phyloP scores from a whole-genome alignment of 2,329 filamentous ascomycete species.

The Curvularia sp. region DNA sequence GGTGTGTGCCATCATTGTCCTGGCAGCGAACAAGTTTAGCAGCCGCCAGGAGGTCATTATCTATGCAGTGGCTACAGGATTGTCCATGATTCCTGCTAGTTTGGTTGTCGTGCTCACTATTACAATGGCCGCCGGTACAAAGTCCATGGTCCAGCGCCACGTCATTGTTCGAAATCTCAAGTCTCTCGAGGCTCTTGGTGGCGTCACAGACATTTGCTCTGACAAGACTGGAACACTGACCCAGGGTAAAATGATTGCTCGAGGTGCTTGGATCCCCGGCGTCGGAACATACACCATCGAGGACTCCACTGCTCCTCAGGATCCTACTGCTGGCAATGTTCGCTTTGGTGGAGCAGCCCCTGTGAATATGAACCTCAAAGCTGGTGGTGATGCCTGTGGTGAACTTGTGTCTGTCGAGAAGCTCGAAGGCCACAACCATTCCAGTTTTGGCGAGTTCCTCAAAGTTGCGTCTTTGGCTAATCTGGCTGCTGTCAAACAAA shows the following conservation, averaged over 20 bases:
- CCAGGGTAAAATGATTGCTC: slow-evolving; percentile 49
- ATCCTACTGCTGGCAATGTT: slow-evolving; percentile 44
- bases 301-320: slow-evolving; percentile 42
- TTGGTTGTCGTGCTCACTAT: slow-evolving; percentile 49
- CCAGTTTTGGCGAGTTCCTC: slow-evolving; percentile 42
- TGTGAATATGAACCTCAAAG: slow-evolving; percentile 37
- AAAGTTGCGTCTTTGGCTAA: slow-evolving; percentile 55
- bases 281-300: slow-evolving; percentile 49
- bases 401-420: slow-evolving; percentile 28
- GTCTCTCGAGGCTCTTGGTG: slow-evolving; percentile 47
- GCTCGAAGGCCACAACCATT: slow-evolving; percentile 29
- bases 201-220: slow-evolving; percentile 46
- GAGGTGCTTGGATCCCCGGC: slow-evolving; percentile 49
- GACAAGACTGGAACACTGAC: slow-evolving; percentile 46
- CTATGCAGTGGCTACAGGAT: slow-evolving; percentile 47
- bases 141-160: slow-evolving; percentile 45
- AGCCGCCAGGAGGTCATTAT: slow-evolving; percentile 49
- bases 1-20: slow-evolving; percentile 43
- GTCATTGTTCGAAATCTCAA: slow-evolving; percentile 49
- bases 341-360: slow-evolving; percentile 35
- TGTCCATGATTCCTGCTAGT: slow-evolving; percentile 48
- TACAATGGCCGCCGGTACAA: slow-evolving; percentile 49
- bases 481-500: slow-evolving; percentile 58
- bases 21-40: slow-evolving; percentile 47
- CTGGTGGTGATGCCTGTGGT: slow-evolving; percentile 24